These are phyloP conservation scores for Umbelopsis ramanniana DNA, from an alignment of 192 early-diverging fungal species.

Conservation along the genomic window DNA sequence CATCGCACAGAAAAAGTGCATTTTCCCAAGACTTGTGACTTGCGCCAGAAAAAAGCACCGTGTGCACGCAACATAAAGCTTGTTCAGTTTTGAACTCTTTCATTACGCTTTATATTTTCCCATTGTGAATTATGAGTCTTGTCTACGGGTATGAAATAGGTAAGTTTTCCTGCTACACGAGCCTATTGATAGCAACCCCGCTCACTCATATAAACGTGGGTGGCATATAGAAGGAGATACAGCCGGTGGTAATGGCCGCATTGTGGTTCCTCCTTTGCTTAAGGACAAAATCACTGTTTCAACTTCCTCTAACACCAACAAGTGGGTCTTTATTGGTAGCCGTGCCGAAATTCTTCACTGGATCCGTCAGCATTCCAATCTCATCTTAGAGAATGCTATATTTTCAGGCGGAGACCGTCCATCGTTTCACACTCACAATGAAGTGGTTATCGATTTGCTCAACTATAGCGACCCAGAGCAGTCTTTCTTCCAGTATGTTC, in stretches of 20 bases:
- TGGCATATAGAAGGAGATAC: conserved; percentile 6
- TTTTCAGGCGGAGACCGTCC: conserved; percentile 41
- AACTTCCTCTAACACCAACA: conserved; percentile 40
- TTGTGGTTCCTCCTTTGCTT: conserved; percentile 51
- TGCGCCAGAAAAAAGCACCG: neutral
- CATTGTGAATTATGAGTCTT: conserved; percentile 25
- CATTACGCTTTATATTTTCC: neutral
- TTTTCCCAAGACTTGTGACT: conserved; percentile 10
- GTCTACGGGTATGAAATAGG: conserved; percentile 42
- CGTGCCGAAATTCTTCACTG: conserved; percentile 52
- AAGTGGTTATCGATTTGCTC: conserved; percentile 53
- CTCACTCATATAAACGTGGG: neutral
- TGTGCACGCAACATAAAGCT: too few species aligned
- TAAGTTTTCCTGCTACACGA: neutral
- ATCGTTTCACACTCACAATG: conserved; percentile 41
- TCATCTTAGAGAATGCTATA: conserved; percentile 38
- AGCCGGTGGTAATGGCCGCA: conserved; percentile 24
- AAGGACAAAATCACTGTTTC: conserved; percentile 50
- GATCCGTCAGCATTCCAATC: conserved; percentile 34
- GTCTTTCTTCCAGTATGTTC: conserved; percentile 42
- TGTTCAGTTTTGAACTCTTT: neutral
- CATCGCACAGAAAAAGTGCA: neutral
- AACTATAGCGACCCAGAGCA: conserved; percentile 51
- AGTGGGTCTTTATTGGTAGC: conserved; percentile 53
- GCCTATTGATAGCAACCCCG: neutral